Percentiles rank a stretch among this genome's conserved stretches.
phyloP scores from a whole-genome alignment of 345 rosid genomes.

The Sisymbrium altissimum region DNA sequence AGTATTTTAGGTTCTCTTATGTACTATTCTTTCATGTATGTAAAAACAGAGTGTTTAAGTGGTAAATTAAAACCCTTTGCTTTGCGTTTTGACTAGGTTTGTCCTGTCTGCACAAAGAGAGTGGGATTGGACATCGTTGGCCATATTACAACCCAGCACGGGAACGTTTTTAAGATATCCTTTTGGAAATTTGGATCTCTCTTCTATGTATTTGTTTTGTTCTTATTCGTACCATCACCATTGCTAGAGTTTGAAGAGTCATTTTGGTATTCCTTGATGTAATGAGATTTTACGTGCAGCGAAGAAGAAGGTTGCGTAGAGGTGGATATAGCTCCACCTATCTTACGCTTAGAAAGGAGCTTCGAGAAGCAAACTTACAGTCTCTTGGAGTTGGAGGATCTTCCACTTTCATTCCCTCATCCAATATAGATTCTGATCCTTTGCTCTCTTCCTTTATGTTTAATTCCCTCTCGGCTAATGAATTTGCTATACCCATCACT shows the following conservation, averaged over 20 bases:
- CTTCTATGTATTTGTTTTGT: neutral
- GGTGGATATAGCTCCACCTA: slow-evolving; percentile 52
- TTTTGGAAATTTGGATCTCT: neutral
- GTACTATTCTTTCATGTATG: neutral
- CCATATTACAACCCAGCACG: slow-evolving; percentile 72
- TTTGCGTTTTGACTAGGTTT: slow-evolving; percentile 40
- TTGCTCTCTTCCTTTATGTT: slow-evolving; percentile 74
- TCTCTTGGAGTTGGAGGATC: slow-evolving; percentile 69
- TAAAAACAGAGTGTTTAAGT: neutral
- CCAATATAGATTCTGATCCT: slow-evolving; percentile 82
- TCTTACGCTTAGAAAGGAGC: slow-evolving; percentile 54
- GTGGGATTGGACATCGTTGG: slow-evolving; percentile 67
- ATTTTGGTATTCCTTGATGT: slow-evolving; percentile 49
- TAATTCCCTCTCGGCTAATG: slow-evolving; percentile 36
- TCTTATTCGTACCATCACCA: neutral
- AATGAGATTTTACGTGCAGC: slow-evolving; percentile 53
- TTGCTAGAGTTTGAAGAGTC: neutral
- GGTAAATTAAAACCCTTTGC: neutral
- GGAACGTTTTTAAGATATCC: slow-evolving; percentile 69
- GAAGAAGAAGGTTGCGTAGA: slow-evolving; percentile 59
- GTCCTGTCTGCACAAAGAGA: slow-evolving; percentile 68
- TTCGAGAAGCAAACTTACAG: slow-evolving; percentile 74
- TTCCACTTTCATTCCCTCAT: slow-evolving; percentile 53
- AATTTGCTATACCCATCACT: slow-evolving; percentile 16
- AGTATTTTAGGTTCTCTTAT: neutral